Evolutionary conservation across 768 basidiomycete genomes (phyloP).

Genomic region (Suillus weaverae): DNA sequence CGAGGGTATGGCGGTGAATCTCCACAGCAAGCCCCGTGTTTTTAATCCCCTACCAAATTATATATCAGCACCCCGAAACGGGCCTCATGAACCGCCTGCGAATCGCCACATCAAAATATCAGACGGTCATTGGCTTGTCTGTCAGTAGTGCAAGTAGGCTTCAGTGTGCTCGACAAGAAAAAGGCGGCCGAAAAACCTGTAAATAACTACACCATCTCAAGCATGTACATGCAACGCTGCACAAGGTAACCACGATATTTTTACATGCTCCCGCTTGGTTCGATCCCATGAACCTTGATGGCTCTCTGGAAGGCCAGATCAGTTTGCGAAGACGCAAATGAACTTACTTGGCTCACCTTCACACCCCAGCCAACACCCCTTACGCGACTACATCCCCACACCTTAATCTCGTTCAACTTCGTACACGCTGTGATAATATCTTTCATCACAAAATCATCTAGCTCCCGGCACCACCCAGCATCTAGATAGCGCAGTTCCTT

Average conservation of each 20-base stretch:
- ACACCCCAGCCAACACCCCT: constrained; percentile 42
- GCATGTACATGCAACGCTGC: constrained; percentile 38
- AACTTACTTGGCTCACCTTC: constrained; percentile 38
- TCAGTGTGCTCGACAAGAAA: constrained; percentile 1
- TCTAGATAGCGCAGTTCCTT: constrained; percentile 60
- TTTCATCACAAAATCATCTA: constrained; percentile 83
- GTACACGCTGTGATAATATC: constrained; percentile 52
- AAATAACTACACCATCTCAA: constrained; percentile 37
- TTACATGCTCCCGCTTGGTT: constrained; percentile 39
- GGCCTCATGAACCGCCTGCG: not conserved
- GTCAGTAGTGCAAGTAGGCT: constrained; percentile 11
- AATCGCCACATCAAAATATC: not conserved
- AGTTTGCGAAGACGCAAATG: not conserved
- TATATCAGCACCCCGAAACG: constrained; percentile 9
- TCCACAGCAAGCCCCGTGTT: constrained; percentile 17
- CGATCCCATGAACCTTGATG: constrained; percentile 31
- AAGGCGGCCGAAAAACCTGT: constrained; percentile 3
- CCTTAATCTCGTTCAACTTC: constrained; percentile 44
- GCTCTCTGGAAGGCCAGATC: constrained; percentile 19
- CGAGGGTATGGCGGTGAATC: not conserved
- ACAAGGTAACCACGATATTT: constrained; percentile 18
- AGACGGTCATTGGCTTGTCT: not conserved
- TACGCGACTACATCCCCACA: constrained; percentile 56
- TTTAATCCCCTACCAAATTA: constrained; percentile 12
- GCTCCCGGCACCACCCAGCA: constrained; percentile 80